phyloP scores from a whole-genome alignment of 2,329 filamentous ascomycete genomes.

The Colletotrichum kahawae region DNA sequence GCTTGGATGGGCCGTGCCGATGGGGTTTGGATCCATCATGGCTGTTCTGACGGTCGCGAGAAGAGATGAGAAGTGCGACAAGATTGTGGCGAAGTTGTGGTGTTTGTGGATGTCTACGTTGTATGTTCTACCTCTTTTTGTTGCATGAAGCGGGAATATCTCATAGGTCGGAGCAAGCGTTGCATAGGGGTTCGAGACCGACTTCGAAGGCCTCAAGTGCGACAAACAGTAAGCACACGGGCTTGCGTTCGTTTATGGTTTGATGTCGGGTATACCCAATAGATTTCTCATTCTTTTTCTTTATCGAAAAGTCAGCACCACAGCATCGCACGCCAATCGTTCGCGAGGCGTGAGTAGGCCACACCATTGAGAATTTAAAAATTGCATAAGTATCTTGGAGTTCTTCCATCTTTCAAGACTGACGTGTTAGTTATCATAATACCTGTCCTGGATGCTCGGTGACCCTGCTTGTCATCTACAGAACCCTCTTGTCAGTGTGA shows the following conservation, averaged over 20 bases:
- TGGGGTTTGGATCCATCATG: not conserved
- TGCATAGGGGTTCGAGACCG: not conserved
- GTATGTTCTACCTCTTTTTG: constrained; percentile 24
- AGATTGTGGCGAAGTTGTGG: constrained; percentile 29
- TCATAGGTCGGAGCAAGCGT: not conserved
- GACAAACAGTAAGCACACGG: not conserved
- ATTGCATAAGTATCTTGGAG: fast-evolving
- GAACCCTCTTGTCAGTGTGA: not conserved
- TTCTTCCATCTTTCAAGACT: not conserved
- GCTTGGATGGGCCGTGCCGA: not conserved
- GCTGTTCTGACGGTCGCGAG: constrained; percentile 21
- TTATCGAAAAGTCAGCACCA: not conserved
- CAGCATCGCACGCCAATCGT: too few relatives aligned
- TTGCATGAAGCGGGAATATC: not conserved
- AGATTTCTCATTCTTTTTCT: not conserved
- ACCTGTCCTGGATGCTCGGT: too few relatives aligned
- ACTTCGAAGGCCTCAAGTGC: not conserved
- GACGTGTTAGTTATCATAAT: not conserved
- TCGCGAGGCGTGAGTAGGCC: not conserved
- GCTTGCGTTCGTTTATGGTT: not conserved
- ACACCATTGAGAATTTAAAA: not conserved
- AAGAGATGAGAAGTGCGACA: constrained; percentile 24
- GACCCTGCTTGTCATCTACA: not conserved
- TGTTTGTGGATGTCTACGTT: constrained; percentile 27
- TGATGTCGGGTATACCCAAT: not conserved